These are phyloP conservation scores for Colletotrichum tropicicola DNA, from an alignment of 2,329 filamentous ascomycete genomes.

Conservation along the genomic window DNA sequence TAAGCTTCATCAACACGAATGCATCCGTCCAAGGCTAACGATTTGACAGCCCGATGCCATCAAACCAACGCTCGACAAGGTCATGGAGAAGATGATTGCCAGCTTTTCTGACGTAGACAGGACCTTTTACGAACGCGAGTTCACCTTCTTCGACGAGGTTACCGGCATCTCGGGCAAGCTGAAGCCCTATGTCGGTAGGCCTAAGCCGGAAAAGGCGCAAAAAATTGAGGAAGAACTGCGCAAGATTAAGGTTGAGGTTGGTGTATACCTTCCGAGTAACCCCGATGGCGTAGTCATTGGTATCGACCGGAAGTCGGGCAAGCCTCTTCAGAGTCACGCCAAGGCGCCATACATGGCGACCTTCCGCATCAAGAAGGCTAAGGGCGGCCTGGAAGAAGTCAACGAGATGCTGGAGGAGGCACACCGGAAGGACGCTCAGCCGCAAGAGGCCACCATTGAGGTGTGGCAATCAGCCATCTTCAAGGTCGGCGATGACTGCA, in stretches of 20 bases:
- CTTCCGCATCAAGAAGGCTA: constrained; percentile 91
- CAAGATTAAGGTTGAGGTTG: constrained; percentile 96
- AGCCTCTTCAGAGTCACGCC: constrained; percentile 95
- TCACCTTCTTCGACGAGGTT: constrained; percentile 97
- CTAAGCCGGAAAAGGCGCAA: constrained; percentile 96
- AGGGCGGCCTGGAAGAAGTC: constrained; percentile 58
- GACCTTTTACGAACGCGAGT: constrained; percentile 92
- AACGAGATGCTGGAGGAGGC: constrained; percentile 61
- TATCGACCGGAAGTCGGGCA: constrained; percentile 97
- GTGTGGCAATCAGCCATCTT: constrained; percentile 99
- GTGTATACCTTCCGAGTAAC: constrained; percentile 96
- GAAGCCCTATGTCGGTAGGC: constrained; percentile 88
- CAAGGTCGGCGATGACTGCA: constrained; percentile 98
- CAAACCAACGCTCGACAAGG: constrained; percentile 91
- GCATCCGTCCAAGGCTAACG: constrained; percentile 30
- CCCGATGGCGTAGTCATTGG: constrained; percentile 97
- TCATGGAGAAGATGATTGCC: constrained; percentile 83
- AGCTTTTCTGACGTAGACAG: constrained; percentile 84
- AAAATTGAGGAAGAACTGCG: constrained; percentile 99
- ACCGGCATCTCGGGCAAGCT: constrained; percentile 96
- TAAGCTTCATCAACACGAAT: constrained; percentile 53
- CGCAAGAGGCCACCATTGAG: constrained; percentile 73
- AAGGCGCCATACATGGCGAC: constrained; percentile 99
- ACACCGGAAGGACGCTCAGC: constrained; percentile 43
- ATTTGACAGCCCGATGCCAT: constrained; percentile 78